These are phyloP conservation scores for Aspergillus sp. DNA, from an alignment of 2,329 filamentous ascomycete species.

Conservation along the genomic window DNA sequence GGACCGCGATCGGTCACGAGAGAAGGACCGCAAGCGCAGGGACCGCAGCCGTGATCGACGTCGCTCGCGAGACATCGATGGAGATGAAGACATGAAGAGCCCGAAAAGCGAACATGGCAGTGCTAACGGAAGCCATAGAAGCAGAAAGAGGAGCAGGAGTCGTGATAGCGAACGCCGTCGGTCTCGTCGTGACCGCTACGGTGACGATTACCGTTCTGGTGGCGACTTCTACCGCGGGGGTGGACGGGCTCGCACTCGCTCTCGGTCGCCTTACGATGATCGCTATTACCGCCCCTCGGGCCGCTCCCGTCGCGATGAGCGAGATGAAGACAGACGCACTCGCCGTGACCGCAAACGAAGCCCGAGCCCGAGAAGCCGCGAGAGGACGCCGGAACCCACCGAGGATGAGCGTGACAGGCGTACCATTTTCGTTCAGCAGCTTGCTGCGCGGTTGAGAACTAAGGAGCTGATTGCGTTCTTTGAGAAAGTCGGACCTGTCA, in stretches of 20 bases:
- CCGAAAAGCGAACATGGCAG: constrained; percentile 74
- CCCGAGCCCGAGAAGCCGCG: constrained; percentile 40
- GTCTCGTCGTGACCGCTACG: constrained; percentile 67
- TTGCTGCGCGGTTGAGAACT: constrained; percentile 88
- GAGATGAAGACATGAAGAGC: constrained; percentile 63
- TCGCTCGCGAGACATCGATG: constrained; percentile 54
- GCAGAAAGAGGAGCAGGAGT: constrained; percentile 77
- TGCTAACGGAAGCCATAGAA: constrained; percentile 69
- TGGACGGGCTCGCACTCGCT: constrained; percentile 67
- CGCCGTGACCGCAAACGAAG: constrained; percentile 57
- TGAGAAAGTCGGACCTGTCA: constrained; percentile 89
- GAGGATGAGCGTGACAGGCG: constrained; percentile 96
- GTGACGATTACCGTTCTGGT: constrained; percentile 53
- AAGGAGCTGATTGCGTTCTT: constrained; percentile 95
- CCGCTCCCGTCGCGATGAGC: constrained; percentile 52
- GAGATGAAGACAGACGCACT: constrained; percentile 48
- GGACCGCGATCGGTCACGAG: constrained; percentile 60
- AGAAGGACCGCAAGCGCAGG: constrained; percentile 60
- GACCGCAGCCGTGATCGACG: constrained; percentile 60
- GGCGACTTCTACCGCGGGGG: constrained; percentile 72
- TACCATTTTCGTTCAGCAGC: constrained; percentile 97
- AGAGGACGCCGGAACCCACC: constrained; percentile 68
- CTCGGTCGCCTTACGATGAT: constrained; percentile 68
- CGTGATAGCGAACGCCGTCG: constrained; percentile 74
- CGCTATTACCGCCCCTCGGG: constrained; percentile 55